phyloP scores from a whole-genome alignment of 208 protist species.

The Leishmania turanica region DNA sequence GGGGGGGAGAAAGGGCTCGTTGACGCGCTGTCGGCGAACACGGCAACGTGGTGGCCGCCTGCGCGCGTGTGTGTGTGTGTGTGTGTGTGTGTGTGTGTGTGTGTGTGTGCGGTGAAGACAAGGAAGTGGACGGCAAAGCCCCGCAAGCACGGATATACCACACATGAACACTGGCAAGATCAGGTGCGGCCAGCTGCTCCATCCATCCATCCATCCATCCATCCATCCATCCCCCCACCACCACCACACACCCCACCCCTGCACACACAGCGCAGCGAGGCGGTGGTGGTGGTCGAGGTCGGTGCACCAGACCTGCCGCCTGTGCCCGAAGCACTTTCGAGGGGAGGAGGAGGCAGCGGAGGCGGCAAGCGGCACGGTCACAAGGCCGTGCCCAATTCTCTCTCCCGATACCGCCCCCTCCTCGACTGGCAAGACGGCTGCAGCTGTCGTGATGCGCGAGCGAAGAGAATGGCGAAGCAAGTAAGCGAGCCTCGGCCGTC shows the following conservation, averaged over 20 bases:
- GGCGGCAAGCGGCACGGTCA: neutral
- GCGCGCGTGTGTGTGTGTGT: too few relatives aligned
- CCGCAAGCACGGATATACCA: neutral
- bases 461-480: neutral
- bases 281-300: neutral
- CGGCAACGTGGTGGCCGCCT: too few relatives aligned
- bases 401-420: neutral
- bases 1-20: neutral
- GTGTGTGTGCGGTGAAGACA: neutral
- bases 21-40: neutral
- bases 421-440: neutral
- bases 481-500: neutral
- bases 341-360: neutral
- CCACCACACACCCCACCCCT: neutral
- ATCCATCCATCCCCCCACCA: neutral
- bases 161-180: neutral
- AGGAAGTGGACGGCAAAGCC: neutral
- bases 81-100: too few relatives aligned
- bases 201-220: too few relatives aligned
- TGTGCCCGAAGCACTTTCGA: neutral
- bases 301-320: neutral
- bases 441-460: neutral
- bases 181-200: neutral
- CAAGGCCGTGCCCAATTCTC: neutral
- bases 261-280: neutral